Evolutionary conservation across 306 rosid species (phyloP), one percentile per base, ranked within the genome.

Genomic region (Rosa chinensis): DNA sequence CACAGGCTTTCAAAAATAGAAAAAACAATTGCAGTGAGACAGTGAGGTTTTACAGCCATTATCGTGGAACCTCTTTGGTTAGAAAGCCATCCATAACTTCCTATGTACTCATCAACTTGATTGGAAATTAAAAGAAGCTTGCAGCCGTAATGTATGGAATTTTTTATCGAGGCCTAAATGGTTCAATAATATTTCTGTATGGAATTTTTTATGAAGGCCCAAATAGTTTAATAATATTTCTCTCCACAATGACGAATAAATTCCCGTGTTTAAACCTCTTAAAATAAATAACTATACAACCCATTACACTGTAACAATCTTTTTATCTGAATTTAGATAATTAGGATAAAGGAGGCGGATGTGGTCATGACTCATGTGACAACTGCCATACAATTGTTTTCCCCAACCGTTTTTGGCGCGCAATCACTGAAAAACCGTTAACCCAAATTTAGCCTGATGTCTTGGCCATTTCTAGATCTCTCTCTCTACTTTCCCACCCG

Each of bases 331-430:
- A 71, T n/a, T 71, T 28, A 32, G 48, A 76, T 8, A 6, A 23
- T 61, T n/a, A 25, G 66, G 3, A 25, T 61, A 62, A 63, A 63
- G 40, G 25, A 39, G 12, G 35, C 1, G 2, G 72, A 47, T 61
- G 37, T 32, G 37, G 37, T 32, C 37, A 2, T 32, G 37, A 32
- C 37, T 32, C 37, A 43, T 43, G 45, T 43, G 39, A 58, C 17
- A 81, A 70, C 6, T 3, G 67, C 83, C 80, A 28, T 77, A 78
- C 55, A 82, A 75, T 61, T 59, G 70, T 80, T 10, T 2, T 11
- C 48, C 40, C 10, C 82, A 86, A 81, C 85, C 96, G 90, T 70
- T 45, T 76, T 84, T 88, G 50, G 82, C 86, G 92, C 91, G 80
- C 78, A n/a, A 76, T 71, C 78, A 81, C 91, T 75, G 77, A 86